phyloP scores from a whole-genome alignment of 2,329 filamentous ascomycete genomes.

The Dryadomyces quercus-mongolicae region DNA sequence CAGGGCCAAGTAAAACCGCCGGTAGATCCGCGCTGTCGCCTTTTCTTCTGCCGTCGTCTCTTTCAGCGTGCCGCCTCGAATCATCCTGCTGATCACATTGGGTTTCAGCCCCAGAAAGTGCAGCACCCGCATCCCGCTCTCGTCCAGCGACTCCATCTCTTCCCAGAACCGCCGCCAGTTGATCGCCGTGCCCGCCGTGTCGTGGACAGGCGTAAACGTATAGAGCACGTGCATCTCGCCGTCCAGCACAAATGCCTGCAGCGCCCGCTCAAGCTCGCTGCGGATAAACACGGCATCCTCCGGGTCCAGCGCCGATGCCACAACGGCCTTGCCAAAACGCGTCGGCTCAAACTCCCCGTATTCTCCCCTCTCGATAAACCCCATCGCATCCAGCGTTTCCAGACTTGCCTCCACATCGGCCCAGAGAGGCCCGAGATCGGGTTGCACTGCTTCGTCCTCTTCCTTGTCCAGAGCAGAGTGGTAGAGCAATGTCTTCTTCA shows the following conservation, averaged over 20 bases:
- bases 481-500: slow-evolving; percentile 54
- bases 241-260: slow-evolving; percentile 67
- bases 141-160: slow-evolving; percentile 57
- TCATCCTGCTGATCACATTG: slow-evolving; percentile 54
- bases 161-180: slow-evolving; percentile 65
- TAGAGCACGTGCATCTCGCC: slow-evolving; percentile 72
- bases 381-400: slow-evolving; percentile 11
- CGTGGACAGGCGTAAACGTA: slow-evolving; percentile 61
- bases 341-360: slow-evolving; percentile 47
- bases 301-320: slow-evolving; percentile 59
- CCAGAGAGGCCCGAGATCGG: slow-evolving; percentile 19
- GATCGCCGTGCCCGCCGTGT: slow-evolving; percentile 31
- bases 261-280: slow-evolving; percentile 52
- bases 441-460: slow-evolving; percentile 12
- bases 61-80: slow-evolving; percentile 52
- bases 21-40: slow-evolving; percentile 51
- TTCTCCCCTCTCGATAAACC: slow-evolving; percentile 38
- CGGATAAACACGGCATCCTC: slow-evolving; percentile 66
- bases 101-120: slow-evolving; percentile 57
- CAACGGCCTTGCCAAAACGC: slow-evolving; percentile 55
- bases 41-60: slow-evolving; percentile 50
- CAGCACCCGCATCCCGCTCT: slow-evolving; percentile 58
- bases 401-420: slow-evolving; percentile 46
- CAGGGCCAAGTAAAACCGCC: slow-evolving; percentile 61
- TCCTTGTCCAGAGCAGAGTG: slow-evolving; percentile 26